Evolutionary conservation across 306 rosid genomes (phyloP).

Genomic region (Rosa multiflora): DNA sequence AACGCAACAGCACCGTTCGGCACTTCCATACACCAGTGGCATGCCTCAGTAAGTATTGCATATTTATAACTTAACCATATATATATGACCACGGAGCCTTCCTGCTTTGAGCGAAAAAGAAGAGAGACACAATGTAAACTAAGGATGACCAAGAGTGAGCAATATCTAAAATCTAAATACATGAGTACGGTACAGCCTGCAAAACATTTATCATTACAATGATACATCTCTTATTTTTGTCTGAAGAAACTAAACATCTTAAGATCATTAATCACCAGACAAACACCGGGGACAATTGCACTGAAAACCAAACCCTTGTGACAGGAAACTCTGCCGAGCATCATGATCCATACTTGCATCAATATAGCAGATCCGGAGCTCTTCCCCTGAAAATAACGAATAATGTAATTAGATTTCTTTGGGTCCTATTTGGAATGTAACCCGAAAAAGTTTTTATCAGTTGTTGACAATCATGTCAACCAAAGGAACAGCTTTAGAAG

Average conservation of each 20-base stretch:
- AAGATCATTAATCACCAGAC: constrained; percentile 49
- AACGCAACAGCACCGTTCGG: neutral
- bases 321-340: constrained; percentile 64
- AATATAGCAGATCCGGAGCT: constrained; percentile 88
- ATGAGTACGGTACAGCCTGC: neutral
- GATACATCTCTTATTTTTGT: neutral
- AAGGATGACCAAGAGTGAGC: neutral
- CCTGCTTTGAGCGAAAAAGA: neutral
- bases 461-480: neutral
- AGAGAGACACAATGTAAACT: neutral
- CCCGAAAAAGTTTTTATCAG: neutral
- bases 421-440: neutral
- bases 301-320: constrained; percentile 73
- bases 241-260: neutral
- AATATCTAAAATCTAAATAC: neutral
- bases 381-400: constrained; percentile 61
- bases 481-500: neutral
- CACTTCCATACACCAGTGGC: neutral
- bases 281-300: constrained; percentile 72
- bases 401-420: neutral
- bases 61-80: neutral
- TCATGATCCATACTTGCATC: constrained; percentile 69
- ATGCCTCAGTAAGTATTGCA: neutral
- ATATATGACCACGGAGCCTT: neutral
- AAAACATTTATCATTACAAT: neutral